These are phyloP conservation scores for Exophiala sideris DNA, from an alignment of 2,329 filamentous ascomycete species.

Conservation along the genomic window DNA sequence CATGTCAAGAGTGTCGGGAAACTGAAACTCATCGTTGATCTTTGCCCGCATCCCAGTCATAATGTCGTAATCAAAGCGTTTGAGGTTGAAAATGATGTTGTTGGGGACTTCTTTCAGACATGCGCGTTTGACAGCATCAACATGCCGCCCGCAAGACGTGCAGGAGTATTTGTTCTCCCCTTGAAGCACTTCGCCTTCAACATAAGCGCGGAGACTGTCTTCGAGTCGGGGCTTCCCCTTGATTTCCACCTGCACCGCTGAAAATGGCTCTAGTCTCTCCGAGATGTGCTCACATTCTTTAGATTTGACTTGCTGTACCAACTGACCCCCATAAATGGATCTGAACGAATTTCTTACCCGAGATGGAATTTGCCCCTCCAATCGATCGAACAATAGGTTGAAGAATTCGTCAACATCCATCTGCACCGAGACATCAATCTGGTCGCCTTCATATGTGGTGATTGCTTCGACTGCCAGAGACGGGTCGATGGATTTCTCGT, in stretches of 20 bases:
- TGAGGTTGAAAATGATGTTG: slow-evolving; percentile 92
- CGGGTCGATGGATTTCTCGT: slow-evolving; percentile 70
- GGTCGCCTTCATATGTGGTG: slow-evolving; percentile 74
- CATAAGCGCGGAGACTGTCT: slow-evolving; percentile 90
- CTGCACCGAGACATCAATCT: slow-evolving; percentile 82
- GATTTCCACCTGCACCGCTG: slow-evolving; percentile 92
- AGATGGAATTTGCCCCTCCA: slow-evolving; percentile 74
- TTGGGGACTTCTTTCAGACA: slow-evolving; percentile 91
- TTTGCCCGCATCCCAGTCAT: slow-evolving; percentile 75
- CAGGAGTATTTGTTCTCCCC: slow-evolving; percentile 99
- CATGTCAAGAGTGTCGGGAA: slow-evolving; percentile 81
- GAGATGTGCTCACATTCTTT: slow-evolving; percentile 94
- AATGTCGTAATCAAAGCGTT: slow-evolving; percentile 53
- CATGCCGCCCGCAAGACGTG: slow-evolving; percentile 79
- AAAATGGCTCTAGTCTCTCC: slow-evolving; percentile 83
- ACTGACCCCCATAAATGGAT: slow-evolving; percentile 83
- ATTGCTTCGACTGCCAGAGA: slow-evolving; percentile 69
- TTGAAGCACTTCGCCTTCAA: slow-evolving; percentile 94
- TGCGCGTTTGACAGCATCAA: slow-evolving; percentile 88
- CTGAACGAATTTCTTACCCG: slow-evolving; percentile 71
- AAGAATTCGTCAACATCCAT: slow-evolving; percentile 99
- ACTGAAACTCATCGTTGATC: slow-evolving; percentile 92
- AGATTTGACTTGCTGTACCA: slow-evolving; percentile 92
- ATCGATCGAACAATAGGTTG: slow-evolving; percentile 85
- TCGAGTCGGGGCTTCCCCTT: slow-evolving; percentile 81